Evolutionary conservation across 2,329 filamentous ascomycete species (phyloP).

Genomic region (Talaromyces sp.): DNA sequence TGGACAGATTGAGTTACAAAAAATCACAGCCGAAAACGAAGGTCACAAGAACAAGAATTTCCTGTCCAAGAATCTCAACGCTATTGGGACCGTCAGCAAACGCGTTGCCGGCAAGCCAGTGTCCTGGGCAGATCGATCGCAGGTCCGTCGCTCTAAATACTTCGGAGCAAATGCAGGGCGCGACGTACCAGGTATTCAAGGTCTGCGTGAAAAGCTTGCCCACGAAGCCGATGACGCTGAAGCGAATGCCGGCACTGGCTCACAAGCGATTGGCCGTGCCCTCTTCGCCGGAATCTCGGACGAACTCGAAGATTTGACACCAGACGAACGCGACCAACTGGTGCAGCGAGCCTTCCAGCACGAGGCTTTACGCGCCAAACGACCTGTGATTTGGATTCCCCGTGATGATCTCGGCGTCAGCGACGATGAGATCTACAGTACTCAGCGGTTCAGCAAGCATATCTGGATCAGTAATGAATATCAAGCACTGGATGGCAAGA

Average conservation of each 20-base stretch:
- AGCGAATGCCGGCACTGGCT: constrained; percentile 59
- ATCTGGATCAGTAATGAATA: constrained; percentile 96
- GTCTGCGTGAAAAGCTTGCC: constrained; percentile 30
- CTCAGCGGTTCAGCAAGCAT: constrained; percentile 65
- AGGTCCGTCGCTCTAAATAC: constrained; percentile 34
- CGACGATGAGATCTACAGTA: constrained; percentile 81
- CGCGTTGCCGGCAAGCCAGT: constrained; percentile 14
- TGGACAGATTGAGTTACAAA: constrained; percentile 42
- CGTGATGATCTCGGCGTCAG: constrained; percentile 83
- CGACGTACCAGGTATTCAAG: constrained; percentile 26
- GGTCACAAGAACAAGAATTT: not conserved
- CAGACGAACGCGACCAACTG: constrained; percentile 78
- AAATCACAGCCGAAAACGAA: constrained; percentile 24
- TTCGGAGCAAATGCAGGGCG: constrained; percentile 30
- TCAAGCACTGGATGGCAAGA: constrained; percentile 77
- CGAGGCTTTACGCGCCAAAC: constrained; percentile 72
- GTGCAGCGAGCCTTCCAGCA: constrained; percentile 88
- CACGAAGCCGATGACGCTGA: constrained; percentile 56
- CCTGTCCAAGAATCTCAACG: constrained; percentile 9
- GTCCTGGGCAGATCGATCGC: constrained; percentile 41
- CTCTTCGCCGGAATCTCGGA: constrained; percentile 84
- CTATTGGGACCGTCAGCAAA: constrained; percentile 14
- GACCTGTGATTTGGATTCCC: constrained; percentile 91
- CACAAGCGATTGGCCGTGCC: constrained; percentile 63
- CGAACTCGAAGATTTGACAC: constrained; percentile 88